These are phyloP conservation scores for Yarrowia sp. DNA, from an alignment of 805 yeast species.

Conservation along the genomic window DNA sequence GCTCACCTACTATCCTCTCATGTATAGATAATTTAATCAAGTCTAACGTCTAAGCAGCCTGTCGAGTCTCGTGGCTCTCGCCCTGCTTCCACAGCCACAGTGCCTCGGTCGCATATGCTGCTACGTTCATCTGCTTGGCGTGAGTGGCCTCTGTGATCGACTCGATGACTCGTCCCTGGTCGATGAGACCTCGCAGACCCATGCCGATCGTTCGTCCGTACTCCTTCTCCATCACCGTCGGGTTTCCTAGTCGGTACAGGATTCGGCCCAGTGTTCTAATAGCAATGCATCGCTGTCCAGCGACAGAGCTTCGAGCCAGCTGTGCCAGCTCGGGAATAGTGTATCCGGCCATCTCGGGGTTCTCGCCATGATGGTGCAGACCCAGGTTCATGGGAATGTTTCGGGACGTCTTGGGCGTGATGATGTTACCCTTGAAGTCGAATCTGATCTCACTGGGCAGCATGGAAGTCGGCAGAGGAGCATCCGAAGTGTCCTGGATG, in stretches of 20 bases:
- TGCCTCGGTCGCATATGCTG: constrained; percentile 84
- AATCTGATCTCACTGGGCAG: constrained; percentile 60
- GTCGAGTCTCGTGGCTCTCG: constrained; percentile 30
- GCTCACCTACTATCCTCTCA: too few species aligned
- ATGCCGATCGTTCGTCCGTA: constrained; percentile 49
- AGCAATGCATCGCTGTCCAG: constrained; percentile 85
- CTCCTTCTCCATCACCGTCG: constrained; percentile 31
- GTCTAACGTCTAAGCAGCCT: neutral
- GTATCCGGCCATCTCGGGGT: constrained; percentile 89
- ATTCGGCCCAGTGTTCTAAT: constrained; percentile 85
- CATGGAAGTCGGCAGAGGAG: constrained; percentile 11
- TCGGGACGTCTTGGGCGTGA: constrained; percentile 54
- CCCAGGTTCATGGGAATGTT: constrained; percentile 60
- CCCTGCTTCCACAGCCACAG: constrained; percentile 76
- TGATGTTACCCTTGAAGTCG: constrained; percentile 79
- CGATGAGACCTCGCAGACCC: constrained; percentile 69
- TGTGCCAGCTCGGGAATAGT: constrained; percentile 80
- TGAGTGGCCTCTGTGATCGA: constrained; percentile 61
- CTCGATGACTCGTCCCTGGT: constrained; percentile 60
- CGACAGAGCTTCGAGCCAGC: constrained; percentile 69
- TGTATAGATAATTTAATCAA: too few species aligned
- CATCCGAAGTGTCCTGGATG: constrained; percentile 14
- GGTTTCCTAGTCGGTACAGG: constrained; percentile 70
- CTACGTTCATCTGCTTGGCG: constrained; percentile 73
- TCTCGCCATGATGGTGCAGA: constrained; percentile 86